Evolutionary conservation across 108 stramenopile genomes (phyloP), one percentile per base, ranked within the genome.

Genomic region (Nitzschia sp.): DNA sequence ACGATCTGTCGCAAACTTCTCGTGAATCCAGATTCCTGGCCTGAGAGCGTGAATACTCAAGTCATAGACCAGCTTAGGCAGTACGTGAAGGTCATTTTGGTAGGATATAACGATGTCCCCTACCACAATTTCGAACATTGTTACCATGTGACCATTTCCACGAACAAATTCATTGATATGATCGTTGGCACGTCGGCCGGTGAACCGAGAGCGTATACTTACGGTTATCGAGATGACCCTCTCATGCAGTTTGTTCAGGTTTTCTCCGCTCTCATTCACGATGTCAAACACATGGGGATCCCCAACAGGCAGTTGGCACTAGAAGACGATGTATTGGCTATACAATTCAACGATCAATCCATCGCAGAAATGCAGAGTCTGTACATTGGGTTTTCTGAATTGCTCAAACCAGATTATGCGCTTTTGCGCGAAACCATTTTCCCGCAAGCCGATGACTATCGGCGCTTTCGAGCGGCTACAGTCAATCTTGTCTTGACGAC

Each of bases 261-360:
- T 29, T 90, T 89, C 64, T 79, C 91, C 19, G 89, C 91, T 26
- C 53, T 90, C 17, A 82, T 90, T 65, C 91, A 90, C 62, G 91
- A 93, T 60, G 91, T 90, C 22, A 85, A 86, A 33, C 85, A 86
- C 66, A 68, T 46, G 5, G 85, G 85, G 1, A 71, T 86, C 48
- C 76, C 81, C 21, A 86, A 86, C 56, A 73, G 81, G 3, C 85
- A 86, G 48, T 58, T 86, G 57, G 81, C 80, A 13, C 23, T 65
- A 30, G 81, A 86, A 67, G 71, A 76, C 53, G 79, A 85, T 47
- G 56, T 53, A 9, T 68, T 92, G 15, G 91, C 91, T 22, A 57
- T 92, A 2, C 45, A 84, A 60, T 92, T 87, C 75, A 92, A 92
- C 62, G 91, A 92, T 73, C 85, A 86, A 66, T 81, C 82, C 34